Conservation (phyloP, 164 flowering plant genomes). For the Nymphaea colorata region DNA sequence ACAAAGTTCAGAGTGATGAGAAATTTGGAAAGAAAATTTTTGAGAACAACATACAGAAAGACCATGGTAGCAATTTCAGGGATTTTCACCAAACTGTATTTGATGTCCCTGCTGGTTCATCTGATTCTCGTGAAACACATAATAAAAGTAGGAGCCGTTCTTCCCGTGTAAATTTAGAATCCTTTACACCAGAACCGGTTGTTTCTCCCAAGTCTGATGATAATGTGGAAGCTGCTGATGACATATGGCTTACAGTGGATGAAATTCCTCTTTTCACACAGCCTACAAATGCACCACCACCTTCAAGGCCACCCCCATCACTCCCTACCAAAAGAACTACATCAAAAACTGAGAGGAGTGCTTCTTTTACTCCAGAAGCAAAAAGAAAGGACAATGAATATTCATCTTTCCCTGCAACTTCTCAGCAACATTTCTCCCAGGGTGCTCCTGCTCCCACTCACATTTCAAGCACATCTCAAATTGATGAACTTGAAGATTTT, state of each 20-base stretch:
- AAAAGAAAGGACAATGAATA: slow-evolving; percentile 39
- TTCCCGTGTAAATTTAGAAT: slow-evolving; percentile 20
- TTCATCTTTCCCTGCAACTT: slow-evolving; percentile 28
- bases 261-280: slow-evolving; percentile 86
- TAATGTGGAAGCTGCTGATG: slow-evolving; percentile 33
- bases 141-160: slow-evolving; percentile 28
- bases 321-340: slow-evolving; percentile 34
- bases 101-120: slow-evolving; percentile 40
- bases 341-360: slow-evolving; percentile 29
- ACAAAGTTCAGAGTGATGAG: slow-evolving; percentile 21
- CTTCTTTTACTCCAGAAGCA: slow-evolving; percentile 21
- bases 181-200: slow-evolving; percentile 24
- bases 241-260: slow-evolving; percentile 81
- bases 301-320: slow-evolving; percentile 88
- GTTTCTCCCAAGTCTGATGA: slow-evolving; percentile 37
- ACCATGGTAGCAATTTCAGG: slow-evolving; percentile 21
- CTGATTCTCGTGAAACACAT: slow-evolving; percentile 24
- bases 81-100: slow-evolving; percentile 38
- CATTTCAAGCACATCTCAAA: slow-evolving; percentile 30
- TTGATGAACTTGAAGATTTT: slow-evolving; percentile 79
- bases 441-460: slow-evolving; percentile 24
- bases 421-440: slow-evolving; percentile 27
- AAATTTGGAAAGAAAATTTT: slow-evolving; percentile 24
- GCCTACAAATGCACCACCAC: slow-evolving; percentile 93
- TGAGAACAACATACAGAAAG: slow-evolving; percentile 24